Percentiles rank a stretch among this genome's conserved stretches.
Evolutionary conservation across 2,329 filamentous ascomycete species (phyloP).

Genomic region (Colletotrichum siamense): DNA sequence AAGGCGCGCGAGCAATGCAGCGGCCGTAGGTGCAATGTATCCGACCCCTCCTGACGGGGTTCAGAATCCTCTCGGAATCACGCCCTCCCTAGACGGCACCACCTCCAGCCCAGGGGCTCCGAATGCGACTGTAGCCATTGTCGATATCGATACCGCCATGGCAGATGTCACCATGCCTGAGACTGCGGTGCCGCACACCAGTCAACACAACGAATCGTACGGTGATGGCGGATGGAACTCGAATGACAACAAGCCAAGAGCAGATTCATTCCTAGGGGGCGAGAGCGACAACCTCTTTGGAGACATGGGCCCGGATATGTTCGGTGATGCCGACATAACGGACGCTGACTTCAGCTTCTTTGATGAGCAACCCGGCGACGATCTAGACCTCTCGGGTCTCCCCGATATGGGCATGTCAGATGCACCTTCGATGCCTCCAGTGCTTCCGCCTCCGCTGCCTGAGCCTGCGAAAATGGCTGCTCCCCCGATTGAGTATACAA

Average conservation of each 20-base stretch:
- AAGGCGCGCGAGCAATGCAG: slow-evolving; percentile 53
- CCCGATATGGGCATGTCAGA: slow-evolving; percentile 29
- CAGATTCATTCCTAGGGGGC: slow-evolving; percentile 44
- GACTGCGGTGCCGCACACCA: slow-evolving; percentile 27
- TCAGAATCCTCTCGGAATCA: slow-evolving; percentile 57
- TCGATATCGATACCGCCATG: slow-evolving; percentile 41
- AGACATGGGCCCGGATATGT: slow-evolving; percentile 72
- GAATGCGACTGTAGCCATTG: slow-evolving; percentile 26
- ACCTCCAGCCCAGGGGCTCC: slow-evolving; percentile 61
- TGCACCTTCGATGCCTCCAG: not conserved
- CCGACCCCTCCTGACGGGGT: slow-evolving; percentile 74
- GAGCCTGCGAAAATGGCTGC: slow-evolving; percentile 23
- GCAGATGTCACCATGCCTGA: slow-evolving; percentile 25
- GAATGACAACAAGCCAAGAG: slow-evolving; percentile 49
- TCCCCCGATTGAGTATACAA: slow-evolving; percentile 11
- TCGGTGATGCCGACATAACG: slow-evolving; percentile 76
- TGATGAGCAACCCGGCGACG: slow-evolving; percentile 62
- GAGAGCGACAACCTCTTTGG: slow-evolving; percentile 69
- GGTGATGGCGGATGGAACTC: slow-evolving; percentile 43
- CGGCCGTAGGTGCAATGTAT: slow-evolving; percentile 64
- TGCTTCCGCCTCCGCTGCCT: not conserved
- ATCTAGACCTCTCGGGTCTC: slow-evolving; percentile 40
- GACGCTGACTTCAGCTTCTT: slow-evolving; percentile 88
- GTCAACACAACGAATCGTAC: slow-evolving; percentile 33
- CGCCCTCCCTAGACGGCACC: slow-evolving; percentile 61